phyloP scores from a whole-genome alignment of 2,329 filamentous ascomycete species.

The Cladophialophora chaetospira region DNA sequence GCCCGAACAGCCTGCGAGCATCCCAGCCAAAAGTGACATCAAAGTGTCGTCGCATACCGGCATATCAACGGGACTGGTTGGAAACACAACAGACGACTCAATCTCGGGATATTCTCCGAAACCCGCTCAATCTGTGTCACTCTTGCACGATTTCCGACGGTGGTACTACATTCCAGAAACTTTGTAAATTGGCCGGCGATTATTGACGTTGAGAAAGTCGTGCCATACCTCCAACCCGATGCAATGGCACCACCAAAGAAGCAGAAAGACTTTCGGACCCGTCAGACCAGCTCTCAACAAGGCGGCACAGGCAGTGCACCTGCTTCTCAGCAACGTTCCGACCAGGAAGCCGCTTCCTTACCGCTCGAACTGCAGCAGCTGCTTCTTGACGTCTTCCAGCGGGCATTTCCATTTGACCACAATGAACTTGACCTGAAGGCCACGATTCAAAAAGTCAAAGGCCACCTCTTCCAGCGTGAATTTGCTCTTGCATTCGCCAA shows the following conservation, averaged over 20 bases:
- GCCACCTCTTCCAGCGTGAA: constrained; percentile 81
- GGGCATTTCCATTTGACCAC: constrained; percentile 58
- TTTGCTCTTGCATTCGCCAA: constrained; percentile 77
- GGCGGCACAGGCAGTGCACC: neutral
- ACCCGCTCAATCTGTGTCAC: constrained; percentile 1
- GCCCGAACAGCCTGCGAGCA: neutral
- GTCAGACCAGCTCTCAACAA: neutral
- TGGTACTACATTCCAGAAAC: constrained; percentile 4
- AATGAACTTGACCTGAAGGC: constrained; percentile 51
- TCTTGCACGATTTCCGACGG: neutral
- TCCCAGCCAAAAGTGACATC: neutral
- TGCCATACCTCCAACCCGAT: neutral
- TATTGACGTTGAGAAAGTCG: too few relatives aligned
- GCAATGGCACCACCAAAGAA: constrained; percentile 20
- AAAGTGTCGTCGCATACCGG: neutral
- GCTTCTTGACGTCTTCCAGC: constrained; percentile 71
- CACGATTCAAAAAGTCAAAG: constrained; percentile 78
- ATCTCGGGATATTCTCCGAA: constrained; percentile 20
- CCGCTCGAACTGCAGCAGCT: constrained; percentile 64
- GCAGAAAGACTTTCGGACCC: constrained; percentile 12
- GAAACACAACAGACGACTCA: constrained; percentile 7
- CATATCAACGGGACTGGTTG: neutral
- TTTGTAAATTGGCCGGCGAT: too few relatives aligned
- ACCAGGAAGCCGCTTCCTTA: constrained; percentile 33
- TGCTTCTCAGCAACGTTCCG: constrained; percentile 5